These are phyloP conservation scores for Mucor circinelloides DNA, from an alignment of 371 early-diverging fungal species.

Conservation along the genomic window DNA sequence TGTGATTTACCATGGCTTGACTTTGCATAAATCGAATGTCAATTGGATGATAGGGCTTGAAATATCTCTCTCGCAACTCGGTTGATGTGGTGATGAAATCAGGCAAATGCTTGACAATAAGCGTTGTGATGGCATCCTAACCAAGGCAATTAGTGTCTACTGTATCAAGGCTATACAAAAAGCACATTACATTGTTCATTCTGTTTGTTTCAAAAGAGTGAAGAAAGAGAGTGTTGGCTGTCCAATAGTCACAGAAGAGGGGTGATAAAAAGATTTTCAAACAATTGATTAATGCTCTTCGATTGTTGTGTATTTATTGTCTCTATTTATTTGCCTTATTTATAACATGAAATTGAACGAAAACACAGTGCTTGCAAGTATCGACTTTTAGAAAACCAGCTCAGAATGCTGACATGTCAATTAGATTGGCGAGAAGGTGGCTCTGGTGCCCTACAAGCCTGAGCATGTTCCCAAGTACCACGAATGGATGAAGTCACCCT, in stretches of 20 bases:
- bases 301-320: not conserved
- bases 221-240: not conserved
- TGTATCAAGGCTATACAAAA: not conserved
- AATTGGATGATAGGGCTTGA: constrained; percentile 34
- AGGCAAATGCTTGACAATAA: constrained; percentile 45
- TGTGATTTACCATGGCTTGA: constrained; percentile 38
- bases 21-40: constrained; percentile 42
- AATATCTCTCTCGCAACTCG: constrained; percentile 29
- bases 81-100: constrained; percentile 21
- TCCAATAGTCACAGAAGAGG: not conserved
- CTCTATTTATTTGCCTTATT: not conserved
- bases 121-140: constrained; percentile 23
- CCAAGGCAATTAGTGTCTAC: not conserved
- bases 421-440: constrained; percentile 66
- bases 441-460: constrained; percentile 84
- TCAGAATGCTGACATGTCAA: not conserved
- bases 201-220: not conserved
- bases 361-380: constrained; percentile 34
- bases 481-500: constrained; percentile 93
- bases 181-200: not conserved
- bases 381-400: too few relatives aligned
- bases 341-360: constrained; percentile 37
- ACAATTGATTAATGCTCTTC: not conserved
- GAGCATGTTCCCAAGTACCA: constrained; percentile 90
- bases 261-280: not conserved